Evolutionary conservation across 306 rosid genomes (phyloP).

Genomic region (Fragaria vesca): DNA sequence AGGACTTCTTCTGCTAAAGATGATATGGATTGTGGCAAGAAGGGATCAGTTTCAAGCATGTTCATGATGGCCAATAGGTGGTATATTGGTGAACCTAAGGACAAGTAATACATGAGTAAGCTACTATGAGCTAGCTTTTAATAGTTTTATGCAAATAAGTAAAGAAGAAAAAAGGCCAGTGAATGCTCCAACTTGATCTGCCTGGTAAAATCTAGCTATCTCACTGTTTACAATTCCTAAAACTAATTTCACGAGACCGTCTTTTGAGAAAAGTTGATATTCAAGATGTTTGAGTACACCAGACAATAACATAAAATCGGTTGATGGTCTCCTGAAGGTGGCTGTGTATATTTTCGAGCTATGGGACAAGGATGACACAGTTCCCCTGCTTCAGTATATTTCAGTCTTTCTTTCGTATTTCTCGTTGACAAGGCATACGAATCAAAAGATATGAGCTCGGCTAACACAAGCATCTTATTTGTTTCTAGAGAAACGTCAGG

Average conservation of each 20-base stretch:
- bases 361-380: constrained; percentile 56
- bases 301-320: neutral
- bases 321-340: constrained; percentile 38
- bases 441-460: no score
- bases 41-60: constrained; percentile 25
- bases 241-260: neutral
- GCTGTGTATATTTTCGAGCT: constrained; percentile 46
- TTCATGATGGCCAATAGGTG: constrained; percentile 37
- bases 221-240: neutral
- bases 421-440: neutral
- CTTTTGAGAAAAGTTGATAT: constrained; percentile 4
- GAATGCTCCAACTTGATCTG: neutral
- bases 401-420: neutral
- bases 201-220: neutral
- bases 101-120: neutral
- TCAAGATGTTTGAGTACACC: constrained; percentile 27
- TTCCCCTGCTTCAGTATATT: constrained; percentile 63
- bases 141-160: constrained; percentile 3
- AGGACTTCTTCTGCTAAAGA: constrained; percentile 35
- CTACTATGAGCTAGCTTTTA: neutral
- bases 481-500: neutral
- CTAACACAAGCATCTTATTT: no score
- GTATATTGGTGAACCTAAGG: constrained; percentile 16
- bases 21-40: constrained; percentile 23
- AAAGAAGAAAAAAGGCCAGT: neutral